Percentiles rank a stretch among this genome's conserved stretches.
Evolutionary conservation across 2,329 filamentous ascomycete genomes (phyloP).

Genomic region (Endothia cerciana): DNA sequence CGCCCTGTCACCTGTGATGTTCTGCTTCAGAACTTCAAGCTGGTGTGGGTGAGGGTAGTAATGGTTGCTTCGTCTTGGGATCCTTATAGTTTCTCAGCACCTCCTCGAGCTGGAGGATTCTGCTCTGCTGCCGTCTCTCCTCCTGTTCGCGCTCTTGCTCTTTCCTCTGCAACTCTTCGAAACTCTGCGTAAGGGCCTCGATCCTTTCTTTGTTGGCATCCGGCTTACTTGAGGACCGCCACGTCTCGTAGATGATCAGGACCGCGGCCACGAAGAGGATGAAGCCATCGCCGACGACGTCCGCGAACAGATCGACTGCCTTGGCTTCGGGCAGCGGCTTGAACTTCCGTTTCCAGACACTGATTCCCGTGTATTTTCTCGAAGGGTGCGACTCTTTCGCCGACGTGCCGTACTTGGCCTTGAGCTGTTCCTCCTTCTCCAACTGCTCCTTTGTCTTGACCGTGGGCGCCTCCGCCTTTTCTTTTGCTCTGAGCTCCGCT

Average conservation of each 20-base stretch:
- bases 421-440: constrained; percentile 55
- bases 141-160: constrained; percentile 56
- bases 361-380: constrained; percentile 39
- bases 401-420: constrained; percentile 47
- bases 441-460: constrained; percentile 67
- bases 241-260: constrained; percentile 66
- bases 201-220: constrained; percentile 60
- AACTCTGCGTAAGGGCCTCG: constrained; percentile 50
- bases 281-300: constrained; percentile 66
- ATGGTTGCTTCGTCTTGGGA: constrained; percentile 59
- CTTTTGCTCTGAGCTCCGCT: constrained; percentile 61
- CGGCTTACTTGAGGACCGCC: constrained; percentile 62
- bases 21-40: neutral
- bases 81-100: constrained; percentile 56
- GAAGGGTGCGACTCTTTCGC: constrained; percentile 46
- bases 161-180: constrained; percentile 54
- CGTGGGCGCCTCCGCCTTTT: constrained; percentile 65
- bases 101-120: constrained; percentile 58
- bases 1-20: neutral
- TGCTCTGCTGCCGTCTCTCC: constrained; percentile 47
- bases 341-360: constrained; percentile 66
- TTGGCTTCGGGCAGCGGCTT: constrained; percentile 65
- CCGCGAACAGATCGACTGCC: constrained; percentile 69
- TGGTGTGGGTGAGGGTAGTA: constrained; percentile 46
- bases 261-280: constrained; percentile 62